Percentiles rank a stretch among this genome's conserved stretches.
Evolutionary conservation across 2,329 filamentous ascomycete genomes (phyloP).

Genomic region (Pseudogymnoascus sp.): DNA sequence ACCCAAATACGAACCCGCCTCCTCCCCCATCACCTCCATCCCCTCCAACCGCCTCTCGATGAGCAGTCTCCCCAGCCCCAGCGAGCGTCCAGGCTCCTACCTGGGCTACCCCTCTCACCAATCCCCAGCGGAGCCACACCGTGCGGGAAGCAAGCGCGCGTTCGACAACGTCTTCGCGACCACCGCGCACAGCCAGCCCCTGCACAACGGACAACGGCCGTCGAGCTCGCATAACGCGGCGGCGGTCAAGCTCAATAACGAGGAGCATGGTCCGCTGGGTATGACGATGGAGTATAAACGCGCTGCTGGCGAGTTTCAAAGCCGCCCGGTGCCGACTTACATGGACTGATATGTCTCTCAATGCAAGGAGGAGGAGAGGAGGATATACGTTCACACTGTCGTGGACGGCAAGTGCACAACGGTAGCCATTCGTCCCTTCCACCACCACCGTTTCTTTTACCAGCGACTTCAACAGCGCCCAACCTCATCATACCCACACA

Average conservation of each 20-base stretch:
- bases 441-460: background rate
- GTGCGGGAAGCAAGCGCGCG: slow-evolving; percentile 21
- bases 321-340: slow-evolving; percentile 29
- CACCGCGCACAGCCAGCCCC: slow-evolving; percentile 26
- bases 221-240: slow-evolving; percentile 20
- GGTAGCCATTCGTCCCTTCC: background rate
- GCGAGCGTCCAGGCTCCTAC: background rate
- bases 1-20: slow-evolving; percentile 15
- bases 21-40: slow-evolving; percentile 21
- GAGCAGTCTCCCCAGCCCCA: background rate
- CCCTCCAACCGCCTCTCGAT: slow-evolving; percentile 12
- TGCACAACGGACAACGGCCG: slow-evolving; percentile 38
- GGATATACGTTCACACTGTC: background rate
- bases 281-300: slow-evolving; percentile 24
- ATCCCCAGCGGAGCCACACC: slow-evolving; percentile 18
- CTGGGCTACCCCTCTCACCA: slow-evolving; percentile 4
- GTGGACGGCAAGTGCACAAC: background rate
- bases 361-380: background rate
- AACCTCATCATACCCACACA: background rate
- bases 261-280: slow-evolving; percentile 13
- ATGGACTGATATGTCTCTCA: background rate
- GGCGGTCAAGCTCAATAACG: slow-evolving; percentile 15
- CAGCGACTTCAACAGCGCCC: background rate
- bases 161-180: slow-evolving; percentile 21
- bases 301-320: slow-evolving; percentile 30